These are phyloP conservation scores for Arthrobotrys iridis DNA, from an alignment of 2,329 filamentous ascomycete species.

Conservation along the genomic window DNA sequence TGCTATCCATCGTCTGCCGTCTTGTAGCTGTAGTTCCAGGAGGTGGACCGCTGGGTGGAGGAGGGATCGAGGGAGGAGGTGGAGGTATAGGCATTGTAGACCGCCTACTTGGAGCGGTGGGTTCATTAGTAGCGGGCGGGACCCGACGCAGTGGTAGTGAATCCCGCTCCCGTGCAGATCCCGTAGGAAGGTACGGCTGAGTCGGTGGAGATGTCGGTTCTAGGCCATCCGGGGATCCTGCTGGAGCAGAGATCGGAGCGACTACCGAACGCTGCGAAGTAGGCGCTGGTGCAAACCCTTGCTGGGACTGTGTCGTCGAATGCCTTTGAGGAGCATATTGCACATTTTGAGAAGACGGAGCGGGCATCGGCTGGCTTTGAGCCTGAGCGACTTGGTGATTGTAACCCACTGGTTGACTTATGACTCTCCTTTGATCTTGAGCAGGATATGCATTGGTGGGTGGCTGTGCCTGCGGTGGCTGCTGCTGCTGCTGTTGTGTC, in stretches of 20 bases:
- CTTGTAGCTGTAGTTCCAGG: conserved; percentile 13
- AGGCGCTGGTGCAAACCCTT: conserved; percentile 17
- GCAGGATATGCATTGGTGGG: conserved; percentile 29
- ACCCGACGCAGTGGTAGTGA: conserved; percentile 40
- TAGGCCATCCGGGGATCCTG: conserved; percentile 44
- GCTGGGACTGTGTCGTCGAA: conserved; percentile 17
- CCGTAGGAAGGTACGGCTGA: conserved; percentile 27
- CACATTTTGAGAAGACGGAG: conserved; percentile 25
- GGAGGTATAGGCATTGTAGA: conserved; percentile 54
- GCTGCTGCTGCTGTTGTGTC: conserved; percentile 8
- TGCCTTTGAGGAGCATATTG: conserved; percentile 46
- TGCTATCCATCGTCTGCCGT: conserved; percentile 44
- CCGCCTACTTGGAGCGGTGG: conserved; percentile 26
- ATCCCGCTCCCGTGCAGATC: conserved; percentile 43
- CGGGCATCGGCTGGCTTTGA: conserved; percentile 14
- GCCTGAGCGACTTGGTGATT: conserved; percentile 24
- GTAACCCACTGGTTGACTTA: conserved; percentile 37
- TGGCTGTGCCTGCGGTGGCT: conserved; percentile 12
- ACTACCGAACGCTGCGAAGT: conserved; percentile 12
- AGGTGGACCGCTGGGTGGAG: conserved; percentile 44
- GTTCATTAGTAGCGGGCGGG: conserved; percentile 16
- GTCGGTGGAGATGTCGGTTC: conserved; percentile 39
- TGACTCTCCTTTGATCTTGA: conserved; percentile 42
- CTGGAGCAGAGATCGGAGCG: conserved; percentile 11
- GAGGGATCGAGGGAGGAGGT: conserved; percentile 45